Evolutionary conservation across 2,329 filamentous ascomycete species (phyloP).

Genomic region (Balansia obtecta): DNA sequence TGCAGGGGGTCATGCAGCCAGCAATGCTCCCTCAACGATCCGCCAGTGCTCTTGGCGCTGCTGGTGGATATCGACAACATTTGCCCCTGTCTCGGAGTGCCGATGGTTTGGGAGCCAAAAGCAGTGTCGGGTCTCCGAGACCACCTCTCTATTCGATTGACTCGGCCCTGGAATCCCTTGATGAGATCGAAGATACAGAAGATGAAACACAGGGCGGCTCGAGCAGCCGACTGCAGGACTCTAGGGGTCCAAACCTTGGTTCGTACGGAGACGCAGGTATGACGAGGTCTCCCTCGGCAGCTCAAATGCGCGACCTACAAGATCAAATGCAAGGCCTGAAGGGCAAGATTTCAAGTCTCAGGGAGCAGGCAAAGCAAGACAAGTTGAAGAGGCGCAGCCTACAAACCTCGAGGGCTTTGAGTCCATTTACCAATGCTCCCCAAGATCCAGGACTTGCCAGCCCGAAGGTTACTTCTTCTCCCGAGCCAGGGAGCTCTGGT

Average conservation of each 20-base stretch:
- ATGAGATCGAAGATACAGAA: slow-evolving; percentile 31
- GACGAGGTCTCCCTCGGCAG: slow-evolving; percentile 57
- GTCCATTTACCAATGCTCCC: slow-evolving; percentile 62
- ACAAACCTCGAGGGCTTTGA: slow-evolving; percentile 62
- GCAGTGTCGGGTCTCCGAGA: slow-evolving; percentile 17
- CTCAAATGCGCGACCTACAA: slow-evolving; percentile 60
- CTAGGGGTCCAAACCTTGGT: slow-evolving; percentile 34
- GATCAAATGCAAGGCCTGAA: slow-evolving; percentile 80
- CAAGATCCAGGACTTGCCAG: slow-evolving; percentile 16
- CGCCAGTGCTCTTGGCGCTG: slow-evolving; percentile 49
- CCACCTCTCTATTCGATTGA: slow-evolving; percentile 29
- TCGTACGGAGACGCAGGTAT: slow-evolving; percentile 33
- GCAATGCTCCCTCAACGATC: slow-evolving; percentile 38
- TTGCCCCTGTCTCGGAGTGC: slow-evolving; percentile 30
- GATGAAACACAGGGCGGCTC: slow-evolving; percentile 16
- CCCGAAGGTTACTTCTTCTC: slow-evolving; percentile 8
- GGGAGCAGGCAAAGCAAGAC: slow-evolving; percentile 68
- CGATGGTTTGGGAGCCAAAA: slow-evolving; percentile 24
- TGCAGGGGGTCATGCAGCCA: slow-evolving; percentile 16
- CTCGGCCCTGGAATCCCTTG: slow-evolving; percentile 36
- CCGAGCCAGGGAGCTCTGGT: slow-evolving; percentile 8
- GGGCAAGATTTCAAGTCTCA: slow-evolving; percentile 69
- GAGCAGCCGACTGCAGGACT: slow-evolving; percentile 21
- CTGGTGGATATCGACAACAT: slow-evolving; percentile 44
- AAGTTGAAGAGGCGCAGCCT: slow-evolving; percentile 65